These are phyloP conservation scores for Penicillium subrubescens DNA, from an alignment of 495 filamentous ascomycete species.

Conservation along the genomic window DNA sequence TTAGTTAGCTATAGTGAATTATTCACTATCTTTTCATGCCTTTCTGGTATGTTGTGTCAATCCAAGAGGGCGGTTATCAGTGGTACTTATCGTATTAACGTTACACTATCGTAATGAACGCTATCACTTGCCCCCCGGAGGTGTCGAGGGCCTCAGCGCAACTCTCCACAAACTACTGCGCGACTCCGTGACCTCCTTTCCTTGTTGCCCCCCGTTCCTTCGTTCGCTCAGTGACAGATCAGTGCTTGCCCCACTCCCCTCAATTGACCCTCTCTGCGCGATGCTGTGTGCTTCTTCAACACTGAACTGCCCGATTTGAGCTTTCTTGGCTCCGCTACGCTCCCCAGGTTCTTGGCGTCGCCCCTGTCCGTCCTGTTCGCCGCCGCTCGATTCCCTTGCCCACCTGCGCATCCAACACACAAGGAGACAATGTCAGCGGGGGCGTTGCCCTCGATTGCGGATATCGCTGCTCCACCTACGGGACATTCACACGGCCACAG, in stretches of 20 bases:
- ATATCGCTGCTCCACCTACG: constrained; percentile 32
- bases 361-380: constrained; percentile 5
- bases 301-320: constrained; percentile 6
- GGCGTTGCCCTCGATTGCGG: constrained; percentile 34
- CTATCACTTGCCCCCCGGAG: neutral
- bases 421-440: constrained; percentile 44
- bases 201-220: neutral
- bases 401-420: constrained; percentile 11
- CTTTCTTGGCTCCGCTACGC: constrained; percentile 6
- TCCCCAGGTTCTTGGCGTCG: constrained; percentile 12
- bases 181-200: neutral
- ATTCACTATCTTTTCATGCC: no score
- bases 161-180: constrained; percentile 2
- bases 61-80: neutral
- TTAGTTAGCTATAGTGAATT: no score
- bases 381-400: constrained; percentile 11
- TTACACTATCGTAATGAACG: neutral
- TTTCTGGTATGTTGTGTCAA: no score
- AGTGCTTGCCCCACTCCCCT: neutral
- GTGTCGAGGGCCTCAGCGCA: constrained; percentile 9
- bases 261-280: neutral
- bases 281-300: constrained; percentile 9
- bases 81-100: neutral
- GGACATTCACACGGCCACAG: constrained; percentile 38
- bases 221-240: neutral